Evolutionary conservation across 768 basidiomycete species (phyloP), one percentile per base, ranked within the genome.

Genomic region (Porphyrellus cyaneotinctus): DNA sequence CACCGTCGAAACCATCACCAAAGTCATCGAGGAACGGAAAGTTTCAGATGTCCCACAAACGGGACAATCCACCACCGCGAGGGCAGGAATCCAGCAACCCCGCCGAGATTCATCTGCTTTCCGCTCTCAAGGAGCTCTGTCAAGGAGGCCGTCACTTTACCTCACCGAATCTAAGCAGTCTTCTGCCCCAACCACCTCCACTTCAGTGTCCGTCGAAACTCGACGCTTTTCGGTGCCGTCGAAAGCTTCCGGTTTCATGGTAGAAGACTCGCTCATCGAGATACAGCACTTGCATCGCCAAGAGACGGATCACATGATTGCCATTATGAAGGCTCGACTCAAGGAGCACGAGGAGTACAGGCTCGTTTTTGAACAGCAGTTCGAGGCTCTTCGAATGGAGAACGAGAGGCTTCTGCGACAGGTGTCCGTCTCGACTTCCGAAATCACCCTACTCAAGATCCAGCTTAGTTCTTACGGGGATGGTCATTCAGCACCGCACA

Each of bases 281-380:
- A 46, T 58, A 2, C 26, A 58, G 20, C 20, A 30, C 18, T 24
- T 31, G 6, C 37, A 50, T 35, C 47, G 30, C 18, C 43, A 57
- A 8, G 47, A 58, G 24, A 52, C 12, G 14, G 43, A 57, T 18
- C 41, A 41, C 17, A 36, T 52, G 13, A 17, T 52, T 13, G 15
- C 7, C 18, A 39, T 39, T 31, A 17, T 49, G 47, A 49, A 13
- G 20, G 28, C 15, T 15, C 37, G 28, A 30, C 30, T 31, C 6
- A 20, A 31, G 10, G 47, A 49, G 11, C 28, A 39, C 12, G 18
- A 37, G 32, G 20, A 37, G 3, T 26, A 24, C 22, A 18, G 17
- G 6, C 9, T 8, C 8, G 8, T 6, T 15, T 41, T 23, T 13
- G 46, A 48, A 32, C 57, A 47, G n/a, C 35, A 36, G 26, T n/a